These are phyloP conservation scores for Solioccasus polychromus DNA, from an alignment of 768 basidiomycete genomes.

Conservation along the genomic window DNA sequence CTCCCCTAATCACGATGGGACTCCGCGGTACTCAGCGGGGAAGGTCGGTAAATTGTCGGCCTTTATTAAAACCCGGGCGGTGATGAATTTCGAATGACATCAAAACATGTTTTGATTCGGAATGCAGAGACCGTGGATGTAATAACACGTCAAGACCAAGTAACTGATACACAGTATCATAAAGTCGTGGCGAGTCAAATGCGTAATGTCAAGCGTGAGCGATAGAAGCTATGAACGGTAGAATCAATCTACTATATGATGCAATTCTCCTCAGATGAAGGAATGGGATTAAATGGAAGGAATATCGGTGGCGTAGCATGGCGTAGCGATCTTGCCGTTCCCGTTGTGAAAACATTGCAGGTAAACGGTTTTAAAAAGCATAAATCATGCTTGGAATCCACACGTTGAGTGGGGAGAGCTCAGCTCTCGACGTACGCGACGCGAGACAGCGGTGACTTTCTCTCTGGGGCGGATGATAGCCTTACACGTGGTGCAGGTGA, in stretches of 20 bases:
- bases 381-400: background rate
- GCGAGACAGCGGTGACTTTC: conserved; percentile 26
- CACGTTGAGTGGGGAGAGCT: conserved; percentile 12
- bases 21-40: too few relatives aligned
- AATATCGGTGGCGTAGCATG: background rate
- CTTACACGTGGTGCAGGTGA: conserved; percentile 5
- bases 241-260: conserved; percentile 26
- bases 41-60: too few relatives aligned
- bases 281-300: conserved; percentile 7
- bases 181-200: conserved; percentile 2
- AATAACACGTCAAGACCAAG: conserved; percentile 3
- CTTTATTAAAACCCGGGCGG: too few relatives aligned
- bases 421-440: conserved; percentile 20
- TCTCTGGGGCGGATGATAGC: conserved; percentile 13
- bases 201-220: conserved; percentile 1
- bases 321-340: background rate
- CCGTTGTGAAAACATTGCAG: too few relatives aligned
- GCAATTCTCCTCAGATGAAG: conserved; percentile 8
- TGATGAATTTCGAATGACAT: too few relatives aligned
- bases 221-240: conserved; percentile 17
- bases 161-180: conserved; percentile 32
- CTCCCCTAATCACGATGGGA: too few relatives aligned
- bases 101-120: too few relatives aligned
- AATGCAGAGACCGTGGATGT: background rate
- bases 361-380: background rate